A percentile compares a stretch with the other conserved stretches of the same genome.
phyloP scores from a whole-genome alignment of 805 yeast genomes.

The Candida dendrica region DNA sequence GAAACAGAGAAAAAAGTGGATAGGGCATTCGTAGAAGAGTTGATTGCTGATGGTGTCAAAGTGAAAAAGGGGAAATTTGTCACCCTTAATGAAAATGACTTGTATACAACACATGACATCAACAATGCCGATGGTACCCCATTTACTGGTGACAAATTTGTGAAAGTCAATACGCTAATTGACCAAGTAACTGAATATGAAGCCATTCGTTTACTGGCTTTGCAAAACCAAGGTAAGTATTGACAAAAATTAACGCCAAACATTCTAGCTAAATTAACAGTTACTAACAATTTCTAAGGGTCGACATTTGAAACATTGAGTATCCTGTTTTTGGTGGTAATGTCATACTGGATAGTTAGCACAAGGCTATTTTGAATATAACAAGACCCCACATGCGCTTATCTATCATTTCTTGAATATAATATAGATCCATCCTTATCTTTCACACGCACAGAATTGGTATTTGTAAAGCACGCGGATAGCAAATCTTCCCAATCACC shows the following conservation, averaged over 20 bases:
- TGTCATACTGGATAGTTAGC: neutral
- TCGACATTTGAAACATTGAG: neutral
- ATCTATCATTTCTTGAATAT: constrained; percentile 22
- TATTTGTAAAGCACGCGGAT: constrained; percentile 25
- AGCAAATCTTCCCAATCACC: constrained; percentile 31
- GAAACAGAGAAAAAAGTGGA: constrained; percentile 32
- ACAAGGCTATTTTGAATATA: neutral
- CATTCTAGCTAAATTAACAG: too few species aligned
- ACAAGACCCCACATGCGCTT: neutral
- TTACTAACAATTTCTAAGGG: neutral
- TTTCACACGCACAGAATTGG: constrained; percentile 27
- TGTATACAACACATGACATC: constrained; percentile 35
- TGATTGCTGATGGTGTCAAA: constrained; percentile 44
- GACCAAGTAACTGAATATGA: constrained; percentile 19
- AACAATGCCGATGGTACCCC: constrained; percentile 35
- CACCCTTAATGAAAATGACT: constrained; percentile 33
- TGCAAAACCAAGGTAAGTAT: constrained; percentile 17
- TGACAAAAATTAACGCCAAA: neutral
- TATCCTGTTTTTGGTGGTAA: neutral
- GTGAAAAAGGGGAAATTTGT: constrained; percentile 43
- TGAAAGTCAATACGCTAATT: constrained; percentile 15
- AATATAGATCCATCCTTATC: constrained; percentile 35
- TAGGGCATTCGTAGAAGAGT: constrained; percentile 33
- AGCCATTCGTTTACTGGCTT: constrained; percentile 14
- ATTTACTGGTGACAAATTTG: constrained; percentile 14